Evolutionary conservation across 2,329 filamentous ascomycete species (phyloP).

Genomic region (Pochonia chlamydosporia): DNA sequence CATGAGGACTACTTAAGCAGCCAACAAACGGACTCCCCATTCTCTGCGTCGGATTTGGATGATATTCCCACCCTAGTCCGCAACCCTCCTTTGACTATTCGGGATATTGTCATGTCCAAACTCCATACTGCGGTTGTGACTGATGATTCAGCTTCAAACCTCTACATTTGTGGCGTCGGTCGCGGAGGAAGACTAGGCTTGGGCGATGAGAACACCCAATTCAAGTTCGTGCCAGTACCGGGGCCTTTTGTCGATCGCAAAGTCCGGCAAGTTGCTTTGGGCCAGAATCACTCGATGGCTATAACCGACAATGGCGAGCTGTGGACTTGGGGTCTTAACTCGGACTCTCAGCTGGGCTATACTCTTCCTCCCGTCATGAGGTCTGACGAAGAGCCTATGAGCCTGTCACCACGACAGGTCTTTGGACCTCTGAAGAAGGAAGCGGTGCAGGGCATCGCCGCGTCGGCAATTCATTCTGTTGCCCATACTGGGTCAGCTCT

Average conservation of each 20-base stretch:
- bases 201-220: conserved; percentile 84
- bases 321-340: conserved; percentile 92
- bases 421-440: conserved; percentile 91
- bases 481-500: conserved; percentile 75
- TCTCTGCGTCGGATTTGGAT: conserved; percentile 24
- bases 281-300: conserved; percentile 86
- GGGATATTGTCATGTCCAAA: conserved; percentile 84
- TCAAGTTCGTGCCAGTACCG: conserved; percentile 78
- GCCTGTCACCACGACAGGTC: conserved; percentile 75
- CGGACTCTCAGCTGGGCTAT: conserved; percentile 81
- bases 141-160: conserved; percentile 77
- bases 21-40: conserved; percentile 25
- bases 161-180: conserved; percentile 90
- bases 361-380: conserved; percentile 59
- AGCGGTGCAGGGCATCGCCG: conserved; percentile 71
- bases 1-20: conserved; percentile 60
- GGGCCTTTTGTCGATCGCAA: conserved; percentile 69
- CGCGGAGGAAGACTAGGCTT: conserved; percentile 83
- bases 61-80: conserved; percentile 69
- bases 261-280: conserved; percentile 72
- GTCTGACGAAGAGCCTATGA: conserved; percentile 78
- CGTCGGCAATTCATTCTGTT: conserved; percentile 87
- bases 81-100: conserved; percentile 67
- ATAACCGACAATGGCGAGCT: conserved; percentile 82
- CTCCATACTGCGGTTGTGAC: conserved; percentile 87